Base-by-base conservation (phyloP, 768 basidiomycete genomes). In the Suillus brevipes region DNA sequence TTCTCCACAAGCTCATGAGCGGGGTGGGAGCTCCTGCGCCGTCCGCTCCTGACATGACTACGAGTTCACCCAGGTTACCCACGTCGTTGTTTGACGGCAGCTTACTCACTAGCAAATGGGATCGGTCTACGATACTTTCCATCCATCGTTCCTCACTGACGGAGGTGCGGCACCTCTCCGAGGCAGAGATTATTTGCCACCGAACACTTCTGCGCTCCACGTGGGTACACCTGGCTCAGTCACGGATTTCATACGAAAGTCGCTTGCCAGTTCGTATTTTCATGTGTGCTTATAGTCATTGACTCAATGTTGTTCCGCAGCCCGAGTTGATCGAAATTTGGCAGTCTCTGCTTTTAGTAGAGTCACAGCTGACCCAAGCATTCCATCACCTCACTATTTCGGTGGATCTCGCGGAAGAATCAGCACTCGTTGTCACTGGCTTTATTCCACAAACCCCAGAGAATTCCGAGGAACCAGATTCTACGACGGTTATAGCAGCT, bases 321-420 rank as follows among this genome's bases (percentile, higher is more conserved):
- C 66, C 72, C 16, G 73, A 74, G 50, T 73, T 86, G 31, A 55
- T 84, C 5, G 71, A 76, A 50, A 73, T 79, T 1, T 90, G 89
- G 89, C 80, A 84, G 66, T 80, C 83, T 0, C 78, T 90, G 20
- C 74, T 90, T n/a, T 80, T 87, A 31, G 81, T 75, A 20, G 82
- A 80, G 50, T 76, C 82, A 12, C 79, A 83, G 60, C 70, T 83
- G 13, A 78, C 80, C 0, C 79, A 83, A 63, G 78, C 72, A 25
- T 71, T 71, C 38, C 74, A 73, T 1, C 78, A 81, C 67, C 69
- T 80, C 14, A 75, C 79, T 1, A 66, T 79, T 4, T 65, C 77
- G 20, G 63, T 80, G 0, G 69, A 76, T 5, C 75, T 81, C 59
- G 75, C 81, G 18, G 72, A 67, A 18, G 74, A 69, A 53, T 67